Conservation (phyloP, 1,284 basidiomycete genomes). For the Fomitopsis schrenkii region DNA sequence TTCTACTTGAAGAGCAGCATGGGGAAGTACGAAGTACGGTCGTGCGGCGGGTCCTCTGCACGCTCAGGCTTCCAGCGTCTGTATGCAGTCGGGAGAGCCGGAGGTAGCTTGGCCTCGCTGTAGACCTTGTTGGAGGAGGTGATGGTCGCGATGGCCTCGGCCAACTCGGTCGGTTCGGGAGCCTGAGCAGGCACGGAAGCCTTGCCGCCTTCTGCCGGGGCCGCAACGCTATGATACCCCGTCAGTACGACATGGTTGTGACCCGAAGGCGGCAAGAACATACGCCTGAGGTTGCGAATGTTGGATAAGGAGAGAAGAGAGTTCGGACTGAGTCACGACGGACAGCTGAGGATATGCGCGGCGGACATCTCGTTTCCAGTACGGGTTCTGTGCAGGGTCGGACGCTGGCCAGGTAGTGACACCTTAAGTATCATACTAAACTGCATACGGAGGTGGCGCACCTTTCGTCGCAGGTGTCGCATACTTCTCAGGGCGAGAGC, state of each 20-base stretch:
- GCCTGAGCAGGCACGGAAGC: constrained; percentile 45
- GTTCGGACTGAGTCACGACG: constrained; percentile 76
- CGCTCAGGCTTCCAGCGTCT: constrained; percentile 70
- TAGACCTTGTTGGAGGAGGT: constrained; percentile 59
- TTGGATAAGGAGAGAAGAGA: constrained; percentile 80
- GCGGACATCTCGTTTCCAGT: constrained; percentile 94
- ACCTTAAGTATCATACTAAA: no score
- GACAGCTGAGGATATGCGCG: constrained; percentile 88
- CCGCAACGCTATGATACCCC: constrained; percentile 43
- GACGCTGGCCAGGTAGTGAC: constrained; percentile 48
- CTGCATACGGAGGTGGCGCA: constrained; percentile 27
- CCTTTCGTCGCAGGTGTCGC: constrained; percentile 86
- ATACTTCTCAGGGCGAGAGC: constrained; percentile 81
- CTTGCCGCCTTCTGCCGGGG: constrained; percentile 42
- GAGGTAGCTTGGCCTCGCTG: constrained; percentile 66
- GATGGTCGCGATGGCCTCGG: constrained; percentile 67
- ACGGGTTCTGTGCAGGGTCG: constrained; percentile 81
- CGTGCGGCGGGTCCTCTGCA: constrained; percentile 72
- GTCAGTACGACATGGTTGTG: constrained; percentile 9
- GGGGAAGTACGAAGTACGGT: constrained; percentile 77
- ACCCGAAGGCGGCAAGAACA: constrained; percentile 24
- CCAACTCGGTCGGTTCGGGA: constrained; percentile 49
- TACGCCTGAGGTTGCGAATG: constrained; percentile 68
- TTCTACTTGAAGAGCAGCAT: constrained; percentile 77
- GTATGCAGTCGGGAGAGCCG: constrained; percentile 56